Conservation (phyloP, 2,329 filamentous ascomycete genomes). For the Ophiostoma australiae region DNA sequence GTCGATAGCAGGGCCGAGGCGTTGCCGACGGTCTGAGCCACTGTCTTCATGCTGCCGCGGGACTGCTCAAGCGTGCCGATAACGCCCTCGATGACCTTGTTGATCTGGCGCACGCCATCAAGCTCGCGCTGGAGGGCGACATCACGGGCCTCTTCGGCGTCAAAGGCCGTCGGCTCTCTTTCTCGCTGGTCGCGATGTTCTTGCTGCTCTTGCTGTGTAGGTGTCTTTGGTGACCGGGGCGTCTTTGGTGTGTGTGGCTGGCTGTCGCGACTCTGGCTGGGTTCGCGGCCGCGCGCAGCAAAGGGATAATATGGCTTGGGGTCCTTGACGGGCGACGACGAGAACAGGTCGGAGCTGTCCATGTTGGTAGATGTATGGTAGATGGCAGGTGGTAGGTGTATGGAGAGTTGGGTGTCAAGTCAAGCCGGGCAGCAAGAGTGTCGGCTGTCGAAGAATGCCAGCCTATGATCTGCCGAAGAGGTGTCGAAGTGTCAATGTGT, state of each 20-base stretch:
- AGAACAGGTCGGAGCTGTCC: slow-evolving; percentile 29
- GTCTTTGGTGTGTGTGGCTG: slow-evolving; percentile 29
- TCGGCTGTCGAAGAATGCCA: not conserved
- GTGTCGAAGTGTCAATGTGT: too few species aligned
- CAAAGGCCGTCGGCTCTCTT: slow-evolving; percentile 42
- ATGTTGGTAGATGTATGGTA: slow-evolving; percentile 19
- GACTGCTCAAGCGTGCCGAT: slow-evolving; percentile 66
- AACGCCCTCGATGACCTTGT: slow-evolving; percentile 77
- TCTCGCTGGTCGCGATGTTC: slow-evolving; percentile 25
- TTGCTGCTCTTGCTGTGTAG: slow-evolving; percentile 34
- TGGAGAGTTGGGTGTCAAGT: not conserved
- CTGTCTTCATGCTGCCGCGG: slow-evolving; percentile 78
- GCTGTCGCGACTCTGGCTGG: not conserved
- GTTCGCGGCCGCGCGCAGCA: slow-evolving; percentile 3
- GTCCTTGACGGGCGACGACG: slow-evolving; percentile 28
- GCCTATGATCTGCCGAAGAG: not conserved
- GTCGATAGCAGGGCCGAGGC: slow-evolving; percentile 87
- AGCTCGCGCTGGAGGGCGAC: slow-evolving; percentile 72
- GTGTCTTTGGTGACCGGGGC: slow-evolving; percentile 46
- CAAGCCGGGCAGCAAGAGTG: not conserved
- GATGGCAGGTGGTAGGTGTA: not conserved
- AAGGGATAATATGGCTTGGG: slow-evolving; percentile 17
- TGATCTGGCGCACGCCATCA: slow-evolving; percentile 77
- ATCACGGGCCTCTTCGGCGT: slow-evolving; percentile 65
- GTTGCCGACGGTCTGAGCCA: slow-evolving; percentile 77